These are phyloP conservation scores for Bipolaris sorokiniana DNA, from an alignment of 2,329 filamentous ascomycete species.

Conservation along the genomic window DNA sequence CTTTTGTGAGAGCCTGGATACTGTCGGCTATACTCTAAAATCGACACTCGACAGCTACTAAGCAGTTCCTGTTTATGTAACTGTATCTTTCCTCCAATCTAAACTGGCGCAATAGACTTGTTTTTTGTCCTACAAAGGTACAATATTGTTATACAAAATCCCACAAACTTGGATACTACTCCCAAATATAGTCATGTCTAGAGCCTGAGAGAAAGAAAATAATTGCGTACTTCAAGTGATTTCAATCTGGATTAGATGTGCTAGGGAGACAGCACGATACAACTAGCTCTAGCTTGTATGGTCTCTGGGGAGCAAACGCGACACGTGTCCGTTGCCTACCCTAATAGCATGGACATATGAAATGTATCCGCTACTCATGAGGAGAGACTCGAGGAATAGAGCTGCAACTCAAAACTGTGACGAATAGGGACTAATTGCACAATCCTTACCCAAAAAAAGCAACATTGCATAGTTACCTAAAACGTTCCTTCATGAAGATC, in stretches of 20 bases:
- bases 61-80: background rate
- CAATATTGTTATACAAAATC: background rate
- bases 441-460: background rate
- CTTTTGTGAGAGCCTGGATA: slow-evolving; percentile 1
- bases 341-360: too few species aligned
- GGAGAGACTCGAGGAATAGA: background rate
- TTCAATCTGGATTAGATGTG: too few species aligned
- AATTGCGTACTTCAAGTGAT: too few species aligned
- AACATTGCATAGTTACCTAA: background rate
- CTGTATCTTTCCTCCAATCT: background rate
- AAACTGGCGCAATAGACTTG: background rate
- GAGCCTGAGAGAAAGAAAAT: too few species aligned
- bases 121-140: background rate
- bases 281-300: background rate
- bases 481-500: background rate
- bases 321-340: too few species aligned
- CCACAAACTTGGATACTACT: too few species aligned
- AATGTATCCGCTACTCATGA: background rate
- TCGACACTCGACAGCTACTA: background rate
- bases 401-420: background rate
- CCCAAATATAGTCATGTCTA: too few species aligned
- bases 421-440: background rate
- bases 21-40: slow-evolving; percentile 1
- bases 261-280: too few species aligned
- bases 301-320: background rate